phyloP scores from a whole-genome alignment of 257 asterid genomes.

The Hygrophila difformis region DNA sequence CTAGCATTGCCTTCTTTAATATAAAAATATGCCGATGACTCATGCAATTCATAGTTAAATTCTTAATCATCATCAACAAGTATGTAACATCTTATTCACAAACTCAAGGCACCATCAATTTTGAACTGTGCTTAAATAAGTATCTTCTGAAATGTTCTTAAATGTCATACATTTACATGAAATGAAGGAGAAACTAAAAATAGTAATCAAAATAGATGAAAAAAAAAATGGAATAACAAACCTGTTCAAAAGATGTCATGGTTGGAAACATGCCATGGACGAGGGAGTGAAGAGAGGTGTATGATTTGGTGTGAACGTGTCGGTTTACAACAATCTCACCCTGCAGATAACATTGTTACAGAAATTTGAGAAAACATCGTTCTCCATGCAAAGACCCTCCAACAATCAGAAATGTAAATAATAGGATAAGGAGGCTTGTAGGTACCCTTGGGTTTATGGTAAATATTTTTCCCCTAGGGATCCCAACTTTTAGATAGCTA shows the following conservation, averaged over 20 bases:
- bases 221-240: slow-evolving; percentile 16
- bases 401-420: not conserved
- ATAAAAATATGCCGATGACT: too few relatives aligned
- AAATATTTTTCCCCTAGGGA: slow-evolving; percentile 84
- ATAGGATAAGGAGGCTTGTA: not conserved
- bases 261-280: slow-evolving; percentile 85
- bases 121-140: too few relatives aligned
- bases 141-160: not conserved
- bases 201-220: not conserved
- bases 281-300: slow-evolving; percentile 53
- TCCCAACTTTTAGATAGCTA: slow-evolving; percentile 92
- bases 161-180: not conserved
- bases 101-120: too few relatives aligned
- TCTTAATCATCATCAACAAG: too few relatives aligned
- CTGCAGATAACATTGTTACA: slow-evolving; percentile 32
- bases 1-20: too few relatives aligned
- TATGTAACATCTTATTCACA: too few relatives aligned
- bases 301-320: slow-evolving; percentile 59
- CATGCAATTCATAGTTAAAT: too few relatives aligned
- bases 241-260: slow-evolving; percentile 60
- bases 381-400: not conserved
- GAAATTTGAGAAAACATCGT: slow-evolving; percentile 4
- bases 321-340: slow-evolving; percentile 85
- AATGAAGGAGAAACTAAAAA: not conserved
- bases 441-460: slow-evolving; percentile 87